Conservation (phyloP, 495 filamentous ascomycete species). For the Aspergillus incahuasiensis region DNA sequence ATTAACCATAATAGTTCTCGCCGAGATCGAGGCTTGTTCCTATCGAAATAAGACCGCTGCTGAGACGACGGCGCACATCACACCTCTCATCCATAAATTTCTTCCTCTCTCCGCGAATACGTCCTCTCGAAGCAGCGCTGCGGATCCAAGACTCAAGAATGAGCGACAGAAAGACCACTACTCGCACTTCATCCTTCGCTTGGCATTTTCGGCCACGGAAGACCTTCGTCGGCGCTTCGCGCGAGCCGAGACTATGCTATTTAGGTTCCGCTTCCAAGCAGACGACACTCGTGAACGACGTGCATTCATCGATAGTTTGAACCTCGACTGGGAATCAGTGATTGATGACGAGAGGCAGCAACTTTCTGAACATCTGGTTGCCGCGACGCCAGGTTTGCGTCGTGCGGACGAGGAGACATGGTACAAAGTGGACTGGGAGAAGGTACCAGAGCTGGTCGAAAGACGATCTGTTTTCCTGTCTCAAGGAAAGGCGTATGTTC, state of each 20-base stretch:
- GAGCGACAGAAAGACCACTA: constrained; percentile 97
- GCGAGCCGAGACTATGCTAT: constrained; percentile 82
- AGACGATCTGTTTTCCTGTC: constrained; percentile 68
- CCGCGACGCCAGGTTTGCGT: constrained; percentile 49
- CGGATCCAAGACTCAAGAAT: constrained; percentile 48
- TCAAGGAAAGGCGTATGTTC: constrained; percentile 87
- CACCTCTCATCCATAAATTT: constrained; percentile 75
- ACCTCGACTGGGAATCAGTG: constrained; percentile 78
- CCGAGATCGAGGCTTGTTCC: constrained; percentile 91
- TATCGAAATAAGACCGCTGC: constrained; percentile 81
- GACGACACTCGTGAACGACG: constrained; percentile 66
- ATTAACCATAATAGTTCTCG: constrained; percentile 60
- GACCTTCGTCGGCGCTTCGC: constrained; percentile 87
- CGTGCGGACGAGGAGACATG: constrained; percentile 72
- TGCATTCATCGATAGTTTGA: constrained; percentile 72
- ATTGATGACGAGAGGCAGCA: constrained; percentile 66
- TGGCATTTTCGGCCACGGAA: constrained; percentile 88
- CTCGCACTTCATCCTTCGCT: constrained; percentile 90
- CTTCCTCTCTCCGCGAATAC: constrained; percentile 78
- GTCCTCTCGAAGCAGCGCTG: constrained; percentile 48
- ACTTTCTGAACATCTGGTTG: constrained; percentile 47
- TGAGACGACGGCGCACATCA: constrained; percentile 77
- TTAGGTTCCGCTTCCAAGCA: constrained; percentile 68
- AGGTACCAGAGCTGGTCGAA: constrained; percentile 87
- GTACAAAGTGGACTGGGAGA: constrained; percentile 94